phyloP scores from a whole-genome alignment of 768 basidiomycete genomes.

The Amanita inopinata region DNA sequence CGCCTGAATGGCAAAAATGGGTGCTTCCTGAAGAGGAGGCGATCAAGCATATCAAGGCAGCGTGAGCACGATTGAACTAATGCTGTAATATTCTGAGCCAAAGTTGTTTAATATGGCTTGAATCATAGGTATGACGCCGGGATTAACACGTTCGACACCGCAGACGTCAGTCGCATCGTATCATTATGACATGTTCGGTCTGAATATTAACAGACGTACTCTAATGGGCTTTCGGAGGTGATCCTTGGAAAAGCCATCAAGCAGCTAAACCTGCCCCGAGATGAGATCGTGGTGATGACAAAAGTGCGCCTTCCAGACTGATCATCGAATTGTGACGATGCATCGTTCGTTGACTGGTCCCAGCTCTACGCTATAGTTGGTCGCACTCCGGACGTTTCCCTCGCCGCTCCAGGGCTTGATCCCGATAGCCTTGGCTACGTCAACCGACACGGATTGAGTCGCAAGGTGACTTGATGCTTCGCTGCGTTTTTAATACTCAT shows the following conservation, averaged over 20 bases:
- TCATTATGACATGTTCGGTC: neutral
- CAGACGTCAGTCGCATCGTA: conserved; percentile 23
- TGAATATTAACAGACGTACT: conserved; percentile 37
- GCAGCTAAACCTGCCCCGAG: conserved; percentile 51
- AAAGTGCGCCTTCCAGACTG: too few species aligned
- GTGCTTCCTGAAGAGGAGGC: conserved; percentile 38
- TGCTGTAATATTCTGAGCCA: neutral
- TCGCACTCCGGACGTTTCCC: conserved; percentile 14
- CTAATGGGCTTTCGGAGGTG: conserved; percentile 54
- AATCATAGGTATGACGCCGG: conserved; percentile 43
- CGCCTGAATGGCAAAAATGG: conserved; percentile 41
- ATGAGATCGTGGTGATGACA: conserved; percentile 76
- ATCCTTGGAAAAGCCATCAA: conserved; percentile 72
- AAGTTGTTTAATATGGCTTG: neutral
- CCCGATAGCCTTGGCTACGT: conserved; percentile 37
- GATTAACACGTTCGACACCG: conserved; percentile 54
- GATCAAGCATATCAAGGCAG: conserved; percentile 42
- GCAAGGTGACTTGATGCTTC: conserved; percentile 20
- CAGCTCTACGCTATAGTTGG: conserved; percentile 30
- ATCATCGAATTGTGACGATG: neutral
- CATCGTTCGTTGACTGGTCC: conserved; percentile 3
- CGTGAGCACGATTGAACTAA: conserved; percentile 20
- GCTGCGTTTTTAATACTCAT: neutral
- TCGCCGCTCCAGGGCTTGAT: conserved; percentile 11
- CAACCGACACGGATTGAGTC: conserved; percentile 40